Conservation (phyloP, 768 basidiomycete genomes). For the Sarcodon aspratus region DNA sequence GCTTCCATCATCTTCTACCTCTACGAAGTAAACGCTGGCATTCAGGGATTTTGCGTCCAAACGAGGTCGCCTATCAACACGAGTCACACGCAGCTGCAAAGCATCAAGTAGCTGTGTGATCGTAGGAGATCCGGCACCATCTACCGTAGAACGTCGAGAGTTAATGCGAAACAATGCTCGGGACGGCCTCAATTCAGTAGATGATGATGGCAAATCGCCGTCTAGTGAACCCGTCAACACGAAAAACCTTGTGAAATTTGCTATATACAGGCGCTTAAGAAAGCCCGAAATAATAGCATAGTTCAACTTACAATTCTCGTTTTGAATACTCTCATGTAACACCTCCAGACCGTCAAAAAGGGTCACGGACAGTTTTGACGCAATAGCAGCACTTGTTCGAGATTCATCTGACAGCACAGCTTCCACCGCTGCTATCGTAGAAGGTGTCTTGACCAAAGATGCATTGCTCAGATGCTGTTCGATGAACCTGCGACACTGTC, state of each 20-base stretch:
- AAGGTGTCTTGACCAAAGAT: constrained; percentile 43
- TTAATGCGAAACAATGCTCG: no score
- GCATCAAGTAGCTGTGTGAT: constrained; percentile 14
- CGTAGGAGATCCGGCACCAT: no score
- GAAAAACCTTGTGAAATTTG: constrained; percentile 62
- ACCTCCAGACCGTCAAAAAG: constrained; percentile 54
- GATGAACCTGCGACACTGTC: constrained; percentile 66
- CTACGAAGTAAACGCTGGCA: constrained; percentile 52
- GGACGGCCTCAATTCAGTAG: not conserved
- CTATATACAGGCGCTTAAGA: constrained; percentile 20
- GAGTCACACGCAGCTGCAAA: constrained; percentile 32
- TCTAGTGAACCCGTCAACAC: constrained; percentile 32
- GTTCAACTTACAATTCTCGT: constrained; percentile 31
- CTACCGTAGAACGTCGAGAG: no score
- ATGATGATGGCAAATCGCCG: constrained; percentile 10
- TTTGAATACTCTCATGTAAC: constrained; percentile 53
- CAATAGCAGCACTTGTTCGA: constrained; percentile 56
- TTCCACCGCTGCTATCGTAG: constrained; percentile 65
- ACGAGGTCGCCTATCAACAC: constrained; percentile 59
- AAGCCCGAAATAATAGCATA: not conserved
- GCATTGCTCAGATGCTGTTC: constrained; percentile 38
- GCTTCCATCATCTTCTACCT: constrained; percentile 21
- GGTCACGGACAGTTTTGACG: constrained; percentile 50
- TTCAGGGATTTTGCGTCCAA: constrained; percentile 30
- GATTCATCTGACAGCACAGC: constrained; percentile 26